Base-by-base conservation (phyloP, 23 red algal species). In the Cyanidioschyzon merolae region DNA sequence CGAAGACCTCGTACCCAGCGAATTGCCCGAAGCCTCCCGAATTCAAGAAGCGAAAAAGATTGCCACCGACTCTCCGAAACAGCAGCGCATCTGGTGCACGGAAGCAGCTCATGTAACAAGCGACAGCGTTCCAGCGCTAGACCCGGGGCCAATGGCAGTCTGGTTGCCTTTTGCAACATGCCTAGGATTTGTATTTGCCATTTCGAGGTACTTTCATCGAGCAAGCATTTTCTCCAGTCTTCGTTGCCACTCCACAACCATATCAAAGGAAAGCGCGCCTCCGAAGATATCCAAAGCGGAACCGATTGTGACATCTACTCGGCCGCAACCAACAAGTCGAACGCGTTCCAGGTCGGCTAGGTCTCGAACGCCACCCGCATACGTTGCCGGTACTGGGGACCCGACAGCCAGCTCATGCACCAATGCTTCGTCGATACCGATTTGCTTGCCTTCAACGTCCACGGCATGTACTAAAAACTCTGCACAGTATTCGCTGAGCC, bases 381-480 rank as follows among this genome's bases (percentile, higher is more conserved):
- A 96, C 12, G 87, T 90, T 7, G 87, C 77, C 7, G 85, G 84
- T 3, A 89, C 75, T 25, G 58, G 59, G 1, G 71, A 36, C 29
- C 3, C 34, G 12, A 38, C 59, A 38, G 76, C 57, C 39, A 74
- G 85, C 79, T 57, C 83, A 76, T 77, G 78, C 79, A 51, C 83
- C 54, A 88, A 75, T 68, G 74, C 63, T 32, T 78, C 54, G 74
- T 96, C 92, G 24, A 96, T 90, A n/a, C 92, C 92, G 34, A 50
- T 36, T 27, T 76, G 82, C 79, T 90, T 90, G 15, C 92, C 92
- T 59, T 96, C 92, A 30, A 90, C 77, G 77, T 96, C 87, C n/a
- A 90, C 92, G 27, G 92, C 92, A 38, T 96, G 92, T 18, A 96
- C 92, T 40, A 96, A 81, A 50, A 96, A 85, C 76, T 96, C 92